Base-by-base conservation (phyloP, 2,329 filamentous ascomycete genomes). In the Thielaviopsis euricoi region DNA sequence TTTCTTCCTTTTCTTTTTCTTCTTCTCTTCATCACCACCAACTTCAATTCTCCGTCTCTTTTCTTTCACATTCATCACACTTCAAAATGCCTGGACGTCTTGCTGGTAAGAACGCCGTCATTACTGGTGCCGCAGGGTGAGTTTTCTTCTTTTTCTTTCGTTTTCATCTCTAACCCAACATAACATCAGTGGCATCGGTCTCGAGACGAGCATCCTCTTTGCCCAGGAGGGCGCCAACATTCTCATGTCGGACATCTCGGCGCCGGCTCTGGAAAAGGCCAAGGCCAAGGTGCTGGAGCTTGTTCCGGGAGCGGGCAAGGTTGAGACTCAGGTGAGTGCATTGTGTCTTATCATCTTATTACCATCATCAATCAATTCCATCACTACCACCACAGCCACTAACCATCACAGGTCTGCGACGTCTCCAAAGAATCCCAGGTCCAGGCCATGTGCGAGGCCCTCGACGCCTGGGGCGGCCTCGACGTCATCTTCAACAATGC, bases 401-500 rank as follows among this genome's bases (percentile, higher is more conserved):
- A 26, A 9, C 17, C 37, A 22, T 15, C 51, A 4, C 49, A 65
- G 64, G 52, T 64, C 66, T 71, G 82, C 71, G 89, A 96, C 67
- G 90, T 96, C 57, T 89, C 87, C 69, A 90, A 89, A 66, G 90
- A 96, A 70, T 71, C 78, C 61, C 80, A 93, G 58, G 82, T 96
- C 33, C 74, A 89, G 66, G 81, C 82, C 58, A 81, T 86, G 68
- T 76, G 95, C 56, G 85, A 87, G 64, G 73, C 79, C 10, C 73
- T 91, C 59, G 90, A 96, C 70, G 68, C 80, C 59, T 94, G 87
- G 86, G 90, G 90, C 67, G 90, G 90, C 51, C 72, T 93, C 2
- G 90, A 96, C 69, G 76, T 95, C 67, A 87, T 95, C 66, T 96
- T 95, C 82, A 96, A 96, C 81, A 96, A 96, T 70, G 90, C 90